Base-by-base conservation (phyloP, 192 early-diverging fungal genomes). In the Pilaira anomala region DNA sequence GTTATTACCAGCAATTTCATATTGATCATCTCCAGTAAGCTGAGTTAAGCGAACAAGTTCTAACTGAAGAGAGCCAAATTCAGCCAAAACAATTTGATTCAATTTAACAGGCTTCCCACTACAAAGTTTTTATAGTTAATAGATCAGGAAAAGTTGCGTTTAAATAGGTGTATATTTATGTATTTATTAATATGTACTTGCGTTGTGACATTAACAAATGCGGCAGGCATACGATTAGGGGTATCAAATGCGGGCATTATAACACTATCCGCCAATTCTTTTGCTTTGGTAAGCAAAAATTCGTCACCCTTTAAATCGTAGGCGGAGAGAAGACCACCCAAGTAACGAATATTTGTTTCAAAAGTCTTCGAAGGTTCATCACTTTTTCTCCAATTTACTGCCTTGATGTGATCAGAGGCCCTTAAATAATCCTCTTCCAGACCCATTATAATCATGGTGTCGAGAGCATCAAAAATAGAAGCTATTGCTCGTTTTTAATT, bases 381-480 rank as follows among this genome's bases (percentile, higher is more conserved):
- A 5, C 75, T 62, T 19, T 50, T 66, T 12, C 18, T 66, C 69
- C 91, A 88, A 54, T 85, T 60, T 21, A 92, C 76, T 0, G 29
- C 1, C 4, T 29, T 48, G 25, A 73, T 52, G 62, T 60, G 55
- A 4, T 19, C 26, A 7, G 33, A 16, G 21, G 65, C 57, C 5
- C 29, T 24, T 11, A 21, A 13, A 26, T 66, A 73, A 26, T 62
- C 65, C 14, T 54, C 48, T 14, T 60, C 53, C 11, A 97, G 77
- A 25, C 77, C 87, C 91, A 94, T 91, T 50, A 97, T 87, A 46
- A 86, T 78, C 36, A 94, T 76, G 1, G 95, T 95, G 60, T 97
- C 95, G 18, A 97, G 78, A 19, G 88, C 74, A 66, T 97, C 95
- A 66, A 94, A 75, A 30, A 93, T 86, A 5, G 91, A 91, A 14